Base-by-base conservation (phyloP, 1,284 basidiomycete species). In the Ceraceosorus bombacis region DNA sequence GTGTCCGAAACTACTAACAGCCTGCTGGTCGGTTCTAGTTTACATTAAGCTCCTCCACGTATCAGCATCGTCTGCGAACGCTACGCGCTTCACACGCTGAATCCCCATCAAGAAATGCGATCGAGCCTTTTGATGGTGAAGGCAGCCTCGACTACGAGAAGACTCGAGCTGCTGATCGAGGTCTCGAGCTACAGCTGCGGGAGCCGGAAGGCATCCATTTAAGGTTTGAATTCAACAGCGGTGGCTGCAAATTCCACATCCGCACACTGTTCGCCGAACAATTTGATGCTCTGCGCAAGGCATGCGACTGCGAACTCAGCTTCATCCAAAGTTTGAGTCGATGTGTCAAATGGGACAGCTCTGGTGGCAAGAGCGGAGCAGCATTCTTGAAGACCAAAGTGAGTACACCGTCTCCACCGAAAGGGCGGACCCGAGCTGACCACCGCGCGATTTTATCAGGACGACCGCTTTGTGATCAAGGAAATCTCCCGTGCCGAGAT, bases 381-480 rank as follows among this genome's bases (percentile, higher is more conserved):
- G 91, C 90, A 0, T 98, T 98, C 79, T 80, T 98, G 69, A 98
- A 97, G 80, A 75, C 74, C 43, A 46, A 46, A 15, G 43, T 46
- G 43, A 46, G 43, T 4, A 46, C 10, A 10, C 27, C 27, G 27
- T 27, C 27, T 27, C 27, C 27, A 27, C 27, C 27, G 27, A 27
- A 27, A 27, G 27, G 27, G 27, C 27, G 27, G 27, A 27, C 3
- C 27, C 2, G 3, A 27, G 27, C 27, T 27, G 27, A 27, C 27
- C 27, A 27, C 27, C 27, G 27, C 27, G 27, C 27, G 27, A 2
- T 15, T 10, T 46, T 1, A 10, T 54, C 48, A 70, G 90, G 95
- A 99, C 77, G 92, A 97, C 76, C 90, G 95, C 4, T 94, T 98
- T 81, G 93, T 99, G 67, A 90, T 95, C 53, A 99, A 99, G 76